Evolutionary conservation across 768 basidiomycete species (phyloP).

Genomic region (Tricholoma sp.): DNA sequence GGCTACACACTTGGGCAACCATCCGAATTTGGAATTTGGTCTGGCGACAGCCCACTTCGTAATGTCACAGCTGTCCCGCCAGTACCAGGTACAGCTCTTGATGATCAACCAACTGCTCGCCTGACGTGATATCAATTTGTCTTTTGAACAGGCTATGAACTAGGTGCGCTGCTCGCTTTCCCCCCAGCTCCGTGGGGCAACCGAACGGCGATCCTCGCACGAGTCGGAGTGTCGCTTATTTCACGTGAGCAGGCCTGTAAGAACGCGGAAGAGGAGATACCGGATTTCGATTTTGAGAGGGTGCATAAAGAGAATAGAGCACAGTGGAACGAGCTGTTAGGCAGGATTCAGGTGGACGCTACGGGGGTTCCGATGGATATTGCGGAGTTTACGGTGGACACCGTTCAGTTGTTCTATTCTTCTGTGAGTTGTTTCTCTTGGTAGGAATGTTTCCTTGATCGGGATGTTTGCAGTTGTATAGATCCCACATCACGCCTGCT

Average conservation of each 20-base stretch:
- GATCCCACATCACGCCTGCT: conserved; percentile 58
- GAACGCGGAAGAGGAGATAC: conserved; percentile 58
- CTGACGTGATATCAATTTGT: no score
- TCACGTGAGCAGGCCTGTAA: conserved; percentile 54
- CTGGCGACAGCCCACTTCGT: conserved; percentile 37
- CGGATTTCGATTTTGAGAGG: conserved; percentile 48
- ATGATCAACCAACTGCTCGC: no score
- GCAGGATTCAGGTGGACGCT: conserved; percentile 48
- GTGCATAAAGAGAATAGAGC: conserved; percentile 38
- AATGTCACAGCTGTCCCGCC: neutral
- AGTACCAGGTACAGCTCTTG: neutral
- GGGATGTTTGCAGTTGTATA: conserved; percentile 37
- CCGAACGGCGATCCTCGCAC: conserved; percentile 44
- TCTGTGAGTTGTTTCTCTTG: neutral
- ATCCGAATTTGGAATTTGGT: conserved; percentile 51
- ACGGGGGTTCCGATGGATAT: conserved; percentile 30
- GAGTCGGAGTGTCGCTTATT: conserved; percentile 61
- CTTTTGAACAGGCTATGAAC: conserved; percentile 2
- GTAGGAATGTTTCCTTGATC: neutral
- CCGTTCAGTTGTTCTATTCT: conserved; percentile 52
- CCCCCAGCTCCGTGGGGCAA: conserved; percentile 29
- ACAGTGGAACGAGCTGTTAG: conserved; percentile 55
- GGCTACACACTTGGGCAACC: conserved; percentile 42
- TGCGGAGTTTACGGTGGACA: conserved; percentile 25
- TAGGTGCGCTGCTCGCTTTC: conserved; percentile 52